Base-by-base conservation (phyloP, 306 rosid species). In the Fragaria ananassa region DNA sequence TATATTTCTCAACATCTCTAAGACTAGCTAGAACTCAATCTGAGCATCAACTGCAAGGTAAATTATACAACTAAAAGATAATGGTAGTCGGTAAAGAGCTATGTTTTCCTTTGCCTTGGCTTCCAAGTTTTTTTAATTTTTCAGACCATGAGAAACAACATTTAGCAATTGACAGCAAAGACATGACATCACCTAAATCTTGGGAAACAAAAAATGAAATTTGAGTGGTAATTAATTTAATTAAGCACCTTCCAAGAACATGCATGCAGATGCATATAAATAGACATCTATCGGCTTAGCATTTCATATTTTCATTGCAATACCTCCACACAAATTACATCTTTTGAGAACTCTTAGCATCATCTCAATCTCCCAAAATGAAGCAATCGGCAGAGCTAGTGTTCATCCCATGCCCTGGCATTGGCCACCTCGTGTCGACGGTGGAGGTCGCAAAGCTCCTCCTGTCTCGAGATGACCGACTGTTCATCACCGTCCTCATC, bases 381-480 rank as follows among this genome's bases (percentile, higher is more conserved):
- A 54, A 41, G 70, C 71, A 45, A 69, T 44, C 79, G 11, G 71
- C 25, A 12, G 71, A 70, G 35, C 53, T 78, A 31, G 76, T 70
- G 15, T 78, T 78, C 27, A 34, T 79, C 71, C 72, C 81, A 5
- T 29, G 49, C 4, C 76, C 63, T 2, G 81, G 76, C 1, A 53
- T 56, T 11, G 60, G 83, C 70, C 83, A 80, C 66, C 80, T 80
- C 1, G 35, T 49, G 1, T 39, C 80, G 29, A 50, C 57, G 5
- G 61, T 80, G 6, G 77, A 76, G 60, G 23, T 70, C 25, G 83
- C 79, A 35, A 80, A 74, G 62, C 83, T 81, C 75, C 64, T 70
- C 18, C 66, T 76, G 15, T 34, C 58, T 62, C 76, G 81, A 19
- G 61, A 76, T 61, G 44, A 63, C 15, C 35, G 25, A 8, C 64